Conservation (phyloP, 2,329 filamentous ascomycete genomes). For the Colletotrichum liaoningense region DNA sequence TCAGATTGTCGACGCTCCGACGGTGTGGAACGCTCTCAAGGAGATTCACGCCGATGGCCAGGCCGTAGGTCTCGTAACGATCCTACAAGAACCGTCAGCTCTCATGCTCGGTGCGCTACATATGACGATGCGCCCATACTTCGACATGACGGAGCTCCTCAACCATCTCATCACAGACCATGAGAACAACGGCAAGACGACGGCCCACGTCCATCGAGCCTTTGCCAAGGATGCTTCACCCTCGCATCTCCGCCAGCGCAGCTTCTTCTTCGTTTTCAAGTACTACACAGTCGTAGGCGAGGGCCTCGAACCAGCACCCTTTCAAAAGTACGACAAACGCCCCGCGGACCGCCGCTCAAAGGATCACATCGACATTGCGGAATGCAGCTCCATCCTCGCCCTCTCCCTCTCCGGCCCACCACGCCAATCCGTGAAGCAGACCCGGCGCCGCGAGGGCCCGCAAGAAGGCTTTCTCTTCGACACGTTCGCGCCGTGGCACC, state of each 20-base stretch:
- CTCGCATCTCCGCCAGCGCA: constrained; percentile 60
- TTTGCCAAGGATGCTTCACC: constrained; percentile 49
- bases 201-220: constrained; percentile 62
- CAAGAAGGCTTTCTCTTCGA: constrained; percentile 66
- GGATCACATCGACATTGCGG: constrained; percentile 68
- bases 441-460: constrained; percentile 56
- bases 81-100: constrained; percentile 70
- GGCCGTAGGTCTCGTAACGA: constrained; percentile 67
- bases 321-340: constrained; percentile 67
- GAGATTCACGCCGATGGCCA: constrained; percentile 49
- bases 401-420: constrained; percentile 66
- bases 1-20: constrained; percentile 52
- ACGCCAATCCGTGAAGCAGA: constrained; percentile 60
- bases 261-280: constrained; percentile 73
- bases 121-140: constrained; percentile 65
- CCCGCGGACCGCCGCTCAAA: constrained; percentile 49
- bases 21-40: constrained; percentile 55
- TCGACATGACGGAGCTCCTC: constrained; percentile 73
- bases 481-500: constrained; percentile 70
- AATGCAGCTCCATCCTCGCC: constrained; percentile 70
- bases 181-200: constrained; percentile 54
- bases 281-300: constrained; percentile 72
- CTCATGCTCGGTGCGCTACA: constrained; percentile 70
- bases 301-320: constrained; percentile 66
- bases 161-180: constrained; percentile 63